Conservation (phyloP, 2,329 filamentous ascomycete species). For the Chrysosporium keratinophilum region DNA sequence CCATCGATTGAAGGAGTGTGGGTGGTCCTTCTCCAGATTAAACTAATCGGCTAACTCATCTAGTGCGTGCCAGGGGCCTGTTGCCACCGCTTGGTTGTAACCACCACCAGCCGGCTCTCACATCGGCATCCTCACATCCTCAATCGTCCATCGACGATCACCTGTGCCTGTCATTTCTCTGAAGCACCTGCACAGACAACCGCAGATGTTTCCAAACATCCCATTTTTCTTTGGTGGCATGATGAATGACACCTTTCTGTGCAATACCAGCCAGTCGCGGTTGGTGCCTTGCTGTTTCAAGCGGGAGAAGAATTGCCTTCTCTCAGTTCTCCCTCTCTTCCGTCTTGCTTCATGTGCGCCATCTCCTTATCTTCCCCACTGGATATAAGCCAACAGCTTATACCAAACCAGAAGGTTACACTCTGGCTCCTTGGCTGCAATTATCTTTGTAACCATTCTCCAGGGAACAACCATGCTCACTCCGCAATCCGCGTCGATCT, state of each 20-base stretch:
- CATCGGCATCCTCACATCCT: too few relatives aligned
- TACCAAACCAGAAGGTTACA: constrained; percentile 8
- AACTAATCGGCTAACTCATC: background rate
- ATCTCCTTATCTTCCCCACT: background rate
- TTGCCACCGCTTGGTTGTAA: background rate
- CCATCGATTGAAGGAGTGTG: background rate
- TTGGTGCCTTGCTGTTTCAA: background rate
- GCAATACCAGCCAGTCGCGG: background rate
- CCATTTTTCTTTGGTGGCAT: too few relatives aligned
- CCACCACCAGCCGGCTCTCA: too few relatives aligned
- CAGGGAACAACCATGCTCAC: constrained; percentile 8
- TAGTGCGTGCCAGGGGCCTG: background rate
- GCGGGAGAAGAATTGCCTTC: background rate
- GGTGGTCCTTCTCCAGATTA: constrained; percentile 4
- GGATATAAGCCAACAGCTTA: background rate
- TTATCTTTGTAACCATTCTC: constrained; percentile 3
- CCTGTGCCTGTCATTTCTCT: too few relatives aligned
- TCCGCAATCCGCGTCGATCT: constrained; percentile 3
- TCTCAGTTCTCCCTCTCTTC: background rate
- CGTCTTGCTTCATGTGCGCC: background rate
- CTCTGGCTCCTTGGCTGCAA: constrained; percentile 6
- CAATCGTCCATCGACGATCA: too few relatives aligned
- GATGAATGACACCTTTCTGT: too few relatives aligned
- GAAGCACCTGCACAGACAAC: too few relatives aligned
- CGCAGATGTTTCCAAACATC: too few relatives aligned